Base-by-base conservation (phyloP, 202 grass and related monocot genomes). In the Panicum virgatum region DNA sequence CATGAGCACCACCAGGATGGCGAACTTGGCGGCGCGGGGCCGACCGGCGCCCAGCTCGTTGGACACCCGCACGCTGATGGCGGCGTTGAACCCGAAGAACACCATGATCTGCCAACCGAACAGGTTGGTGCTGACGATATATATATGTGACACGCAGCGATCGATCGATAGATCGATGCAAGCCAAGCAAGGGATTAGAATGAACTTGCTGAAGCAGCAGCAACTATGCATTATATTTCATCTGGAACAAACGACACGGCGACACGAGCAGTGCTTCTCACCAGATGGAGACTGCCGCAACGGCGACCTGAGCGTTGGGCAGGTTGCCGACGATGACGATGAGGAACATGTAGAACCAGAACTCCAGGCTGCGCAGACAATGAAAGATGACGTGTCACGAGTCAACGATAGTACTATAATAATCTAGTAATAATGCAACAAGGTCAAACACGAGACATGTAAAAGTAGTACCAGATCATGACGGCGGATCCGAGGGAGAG, bases 61-160 rank as follows among this genome's bases (percentile, higher is more conserved):
- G 40, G 94, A 97, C 73, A 97, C 89, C 43, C 94, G 71, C 61
- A 94, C 94, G 80, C 94, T 96, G 43, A 97, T 97, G 26, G 94
- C 94, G 39, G 91, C 91, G 46, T 97, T 97, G 85, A 97, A 94
- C 3, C 94, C 94, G 11, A 97, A 87, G 91, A 97, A 97, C 70
- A 97, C 87, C 94, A 94, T 92, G 85, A 97, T 65, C 86, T 97
- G 76, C 91, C 94, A 94, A 18, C 89, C 94, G 59, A 83, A 90
- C 42, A 97, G 80, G 76, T 94, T 97, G 29, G 29, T 89, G 60
- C 94, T 97, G 89, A n/a, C n/a, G n/a, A n/a, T 34, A 34, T 34
- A 34, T 34, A 34, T 34, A 4, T 30, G 29, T 34, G 4, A 34
- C 32, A 34, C 32, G 32, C 32, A 0, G 32, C 32, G 32, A 34